Conservation (phyloP, 2,329 filamentous ascomycete species). For the Aureobasidium namibiae region DNA sequence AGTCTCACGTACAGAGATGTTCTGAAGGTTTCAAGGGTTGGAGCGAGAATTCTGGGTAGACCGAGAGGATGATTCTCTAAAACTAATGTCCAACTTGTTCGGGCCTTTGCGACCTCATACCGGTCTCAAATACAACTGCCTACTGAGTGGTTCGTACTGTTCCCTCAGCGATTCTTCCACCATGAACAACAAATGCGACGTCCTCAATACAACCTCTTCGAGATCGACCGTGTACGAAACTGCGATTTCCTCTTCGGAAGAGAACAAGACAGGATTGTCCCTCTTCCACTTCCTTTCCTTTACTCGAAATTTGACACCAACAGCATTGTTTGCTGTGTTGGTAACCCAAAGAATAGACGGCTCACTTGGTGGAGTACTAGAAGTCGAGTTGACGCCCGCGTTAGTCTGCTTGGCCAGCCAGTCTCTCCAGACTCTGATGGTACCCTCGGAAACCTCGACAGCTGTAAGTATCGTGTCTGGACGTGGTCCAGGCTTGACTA, state of each 20-base stretch:
- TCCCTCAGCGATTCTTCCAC: conserved; percentile 44
- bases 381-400: conserved; percentile 12
- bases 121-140: not conserved
- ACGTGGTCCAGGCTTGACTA: conserved; percentile 58
- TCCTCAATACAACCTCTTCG: conserved; percentile 61
- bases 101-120: not conserved
- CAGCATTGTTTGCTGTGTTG: conserved; percentile 47
- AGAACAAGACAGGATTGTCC: conserved; percentile 47
- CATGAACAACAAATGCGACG: conserved; percentile 54
- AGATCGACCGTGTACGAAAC: conserved; percentile 65
- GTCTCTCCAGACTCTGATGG: conserved; percentile 62
- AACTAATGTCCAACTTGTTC: not conserved
- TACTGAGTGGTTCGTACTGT: conserved; percentile 1
- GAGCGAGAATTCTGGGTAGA: conserved; percentile 54
- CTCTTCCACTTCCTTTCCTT: conserved; percentile 40
- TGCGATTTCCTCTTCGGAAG: conserved; percentile 54
- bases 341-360: conserved; percentile 60
- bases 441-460: conserved; percentile 57
- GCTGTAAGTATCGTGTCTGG: conserved; percentile 56
- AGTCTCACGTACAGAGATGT: conserved; percentile 86
- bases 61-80: conserved; percentile 12
- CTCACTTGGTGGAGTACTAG: conserved; percentile 21
- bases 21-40: conserved; percentile 66
- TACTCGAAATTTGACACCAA: conserved; percentile 63
- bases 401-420: conserved; percentile 51